Conservation (phyloP, 1,139 yeast genomes). For the Suhomyces yuchorum region DNA sequence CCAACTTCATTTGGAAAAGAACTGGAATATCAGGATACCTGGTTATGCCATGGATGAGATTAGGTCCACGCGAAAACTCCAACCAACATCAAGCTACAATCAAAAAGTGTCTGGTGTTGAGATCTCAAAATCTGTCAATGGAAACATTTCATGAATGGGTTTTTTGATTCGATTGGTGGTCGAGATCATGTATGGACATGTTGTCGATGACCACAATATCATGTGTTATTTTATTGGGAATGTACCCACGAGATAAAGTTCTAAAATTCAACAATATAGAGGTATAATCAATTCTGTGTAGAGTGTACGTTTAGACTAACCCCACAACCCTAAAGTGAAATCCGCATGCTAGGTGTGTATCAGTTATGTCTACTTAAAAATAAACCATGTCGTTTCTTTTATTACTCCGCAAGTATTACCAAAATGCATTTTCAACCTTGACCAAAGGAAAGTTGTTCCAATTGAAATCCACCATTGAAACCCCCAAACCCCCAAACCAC, state of each 20-base stretch:
- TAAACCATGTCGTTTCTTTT: neutral
- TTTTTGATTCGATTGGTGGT: neutral
- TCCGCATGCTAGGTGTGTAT: too few relatives aligned
- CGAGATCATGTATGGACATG: neutral
- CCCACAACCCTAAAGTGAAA: neutral
- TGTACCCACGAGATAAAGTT: neutral
- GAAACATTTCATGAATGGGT: conserved; percentile 15
- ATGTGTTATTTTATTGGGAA: neutral
- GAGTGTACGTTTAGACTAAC: neutral
- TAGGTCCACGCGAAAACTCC: conserved; percentile 78
- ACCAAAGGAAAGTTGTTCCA: too few relatives aligned
- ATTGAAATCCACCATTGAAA: too few relatives aligned
- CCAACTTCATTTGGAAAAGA: conserved; percentile 88
- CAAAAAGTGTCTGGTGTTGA: conserved; percentile 23
- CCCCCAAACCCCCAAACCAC: too few relatives aligned
- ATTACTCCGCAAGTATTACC: neutral
- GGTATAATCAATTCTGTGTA: neutral
- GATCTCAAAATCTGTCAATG: conserved; percentile 24
- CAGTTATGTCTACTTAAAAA: too few relatives aligned
- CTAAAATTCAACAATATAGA: neutral
- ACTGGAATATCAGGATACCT: conserved; percentile 94
- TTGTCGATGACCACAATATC: neutral
- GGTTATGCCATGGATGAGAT: conserved; percentile 93
- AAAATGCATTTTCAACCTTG: too few relatives aligned
- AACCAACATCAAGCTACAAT: conserved; percentile 67